These are phyloP conservation scores for Erodium trifolium DNA, from an alignment of 441 rosid species.

Conservation along the genomic window DNA sequence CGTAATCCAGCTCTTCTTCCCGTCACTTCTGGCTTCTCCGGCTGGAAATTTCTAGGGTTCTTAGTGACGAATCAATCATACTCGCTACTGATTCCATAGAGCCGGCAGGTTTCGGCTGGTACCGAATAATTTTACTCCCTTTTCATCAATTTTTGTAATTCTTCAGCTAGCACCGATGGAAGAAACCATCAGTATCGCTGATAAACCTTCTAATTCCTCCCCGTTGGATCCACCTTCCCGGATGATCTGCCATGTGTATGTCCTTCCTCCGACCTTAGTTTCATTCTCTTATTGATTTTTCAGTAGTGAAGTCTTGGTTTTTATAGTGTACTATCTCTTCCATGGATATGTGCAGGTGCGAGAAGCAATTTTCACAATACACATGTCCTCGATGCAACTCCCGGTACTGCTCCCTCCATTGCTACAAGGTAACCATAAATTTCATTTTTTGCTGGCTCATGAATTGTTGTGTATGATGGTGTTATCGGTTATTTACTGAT, in stretches of 20 bases:
- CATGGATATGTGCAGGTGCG: conserved; percentile 34
- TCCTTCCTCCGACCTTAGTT: neutral
- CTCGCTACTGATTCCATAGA: no score
- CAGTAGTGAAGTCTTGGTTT: neutral
- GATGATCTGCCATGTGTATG: conserved; percentile 66
- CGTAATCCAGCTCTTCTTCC: no score
- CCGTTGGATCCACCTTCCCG: conserved; percentile 44
- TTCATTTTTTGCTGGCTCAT: neutral
- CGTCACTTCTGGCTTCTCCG: no score
- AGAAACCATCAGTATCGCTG: conserved; percentile 35
- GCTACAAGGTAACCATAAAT: conserved; percentile 47
- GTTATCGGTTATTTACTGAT: neutral
- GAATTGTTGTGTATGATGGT: neutral
- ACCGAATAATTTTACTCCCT: neutral
- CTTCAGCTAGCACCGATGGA: conserved; percentile 23
- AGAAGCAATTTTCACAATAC: conserved; percentile 84
- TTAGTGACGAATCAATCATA: no score
- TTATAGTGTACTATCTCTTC: neutral
- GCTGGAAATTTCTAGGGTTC: no score
- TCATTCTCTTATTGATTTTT: neutral
- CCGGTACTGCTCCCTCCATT: conserved; percentile 72
- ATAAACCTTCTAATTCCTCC: conserved; percentile 36
- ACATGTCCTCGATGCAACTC: conserved; percentile 92
- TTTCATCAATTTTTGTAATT: neutral
- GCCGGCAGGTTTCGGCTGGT: neutral